Base-by-base conservation (phyloP, 2,329 filamentous ascomycete species). In the Parastagonospora avenae region DNA sequence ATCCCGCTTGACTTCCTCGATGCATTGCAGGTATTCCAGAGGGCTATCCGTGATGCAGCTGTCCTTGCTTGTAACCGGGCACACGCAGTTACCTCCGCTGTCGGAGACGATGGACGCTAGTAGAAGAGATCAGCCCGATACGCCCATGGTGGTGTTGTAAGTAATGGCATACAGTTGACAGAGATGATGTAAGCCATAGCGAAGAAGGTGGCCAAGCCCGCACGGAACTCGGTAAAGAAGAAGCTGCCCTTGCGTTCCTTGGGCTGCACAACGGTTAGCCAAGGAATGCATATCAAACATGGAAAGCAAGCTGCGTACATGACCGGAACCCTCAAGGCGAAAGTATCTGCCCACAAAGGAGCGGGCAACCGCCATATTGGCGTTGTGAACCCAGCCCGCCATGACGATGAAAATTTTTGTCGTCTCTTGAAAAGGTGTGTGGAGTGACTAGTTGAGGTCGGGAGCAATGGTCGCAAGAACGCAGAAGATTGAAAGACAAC, bases 151-250 rank as follows among this genome's bases (percentile, higher is more conserved):
- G n/a, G 19, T 42, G n/a, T 24, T 24, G 19, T 5, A 24, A 24
- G 29, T 12, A 14, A 37, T 30, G 55, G 46, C 51, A 39, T 66
- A 70, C 67, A 59, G 83, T 94, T 78, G 52, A 81, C 77, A 62
- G 83, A 83, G 70, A 90, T 89, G 75, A 92, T 91, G 57, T 73
- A 74, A 49, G 70, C 71, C 71, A 74, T 75, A 46, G 76, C 76
- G 56, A 79, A 78, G 68, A 79, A 78, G 2, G 89, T 92, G 24
- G 90, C 90, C 32, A 95, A 76, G 41, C 91, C 91, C 52, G 89
- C 91, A 55, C 91, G 87, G 46, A 95, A 79, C 76, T 96, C 91
- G 42, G 91, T 95, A 65, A 90, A 85, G 78, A 95, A 95, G 63
- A 82, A 81, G 29, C 90, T 88, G 16, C 87, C 87, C 68, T 90